Evolutionary conservation across 116 monocot genomes (phyloP).

Genomic region (Dioscorea cayenensis): DNA sequence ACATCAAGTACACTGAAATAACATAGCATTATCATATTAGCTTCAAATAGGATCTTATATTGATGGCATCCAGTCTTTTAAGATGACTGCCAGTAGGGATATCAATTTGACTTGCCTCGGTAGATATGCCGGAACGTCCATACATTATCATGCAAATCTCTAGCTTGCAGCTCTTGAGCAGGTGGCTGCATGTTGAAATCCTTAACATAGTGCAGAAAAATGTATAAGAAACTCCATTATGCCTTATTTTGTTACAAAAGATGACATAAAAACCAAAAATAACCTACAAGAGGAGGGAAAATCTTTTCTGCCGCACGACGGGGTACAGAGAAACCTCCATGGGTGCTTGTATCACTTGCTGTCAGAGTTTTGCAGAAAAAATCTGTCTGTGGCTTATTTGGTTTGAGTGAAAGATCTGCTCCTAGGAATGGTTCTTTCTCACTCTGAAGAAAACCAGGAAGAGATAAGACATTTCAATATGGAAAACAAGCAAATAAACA

Average conservation of each 20-base stretch:
- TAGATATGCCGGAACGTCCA: slow-evolving; percentile 99
- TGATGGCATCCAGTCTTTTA: neutral
- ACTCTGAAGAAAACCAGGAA: slow-evolving; percentile 24
- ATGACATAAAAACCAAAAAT: neutral
- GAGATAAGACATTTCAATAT: neutral
- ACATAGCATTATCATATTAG: neutral
- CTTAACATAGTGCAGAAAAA: slow-evolving; percentile 22
- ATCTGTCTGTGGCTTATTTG: slow-evolving; percentile 56
- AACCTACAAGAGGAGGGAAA: slow-evolving; percentile 84
- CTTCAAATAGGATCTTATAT: neutral
- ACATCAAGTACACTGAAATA: too few species aligned
- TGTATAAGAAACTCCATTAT: neutral
- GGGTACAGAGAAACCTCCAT: slow-evolving; percentile 96
- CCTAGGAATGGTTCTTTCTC: slow-evolving; percentile 73
- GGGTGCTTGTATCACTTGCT: slow-evolving; percentile 97
- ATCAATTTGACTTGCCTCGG: slow-evolving; percentile 42
- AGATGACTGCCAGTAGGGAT: neutral
- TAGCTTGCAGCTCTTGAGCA: slow-evolving; percentile 85
- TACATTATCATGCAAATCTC: slow-evolving; percentile 79
- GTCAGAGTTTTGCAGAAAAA: slow-evolving; percentile 97
- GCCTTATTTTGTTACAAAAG: neutral
- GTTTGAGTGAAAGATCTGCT: slow-evolving; percentile 60
- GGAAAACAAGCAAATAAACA: too few species aligned
- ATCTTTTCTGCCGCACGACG: slow-evolving; percentile 96
- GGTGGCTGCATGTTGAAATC: slow-evolving; percentile 98